Conservation (phyloP, 2,329 filamentous ascomycete species). For the Neophaeococcomyces mojaviensis region DNA sequence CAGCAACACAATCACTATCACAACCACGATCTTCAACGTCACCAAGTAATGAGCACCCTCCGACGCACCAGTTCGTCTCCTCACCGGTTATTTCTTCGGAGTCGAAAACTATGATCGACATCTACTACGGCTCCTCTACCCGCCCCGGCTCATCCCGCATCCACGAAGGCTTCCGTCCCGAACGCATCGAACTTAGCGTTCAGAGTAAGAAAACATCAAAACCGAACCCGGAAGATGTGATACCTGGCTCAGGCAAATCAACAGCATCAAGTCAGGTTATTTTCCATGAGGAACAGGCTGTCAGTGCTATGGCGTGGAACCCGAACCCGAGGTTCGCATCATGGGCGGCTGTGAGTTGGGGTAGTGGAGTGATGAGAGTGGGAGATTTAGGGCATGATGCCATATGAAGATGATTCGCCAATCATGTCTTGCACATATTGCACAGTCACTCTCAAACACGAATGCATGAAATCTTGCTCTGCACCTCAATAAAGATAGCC, state of each 20-base stretch:
- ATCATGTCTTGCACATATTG: too few species aligned
- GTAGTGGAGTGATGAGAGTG: conserved; percentile 58
- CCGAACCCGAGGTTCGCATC: conserved; percentile 58
- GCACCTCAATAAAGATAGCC: too few species aligned
- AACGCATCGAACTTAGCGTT: conserved; percentile 29
- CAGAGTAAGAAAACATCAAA: conserved; percentile 27
- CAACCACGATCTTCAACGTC: neutral
- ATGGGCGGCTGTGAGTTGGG: conserved; percentile 61
- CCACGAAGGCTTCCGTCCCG: conserved; percentile 37
- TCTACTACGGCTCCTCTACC: conserved; percentile 17
- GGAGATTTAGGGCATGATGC: conserved; percentile 51
- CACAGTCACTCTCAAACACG: too few species aligned
- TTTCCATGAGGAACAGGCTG: conserved; percentile 55
- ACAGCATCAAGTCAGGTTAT: conserved; percentile 33
- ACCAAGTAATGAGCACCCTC: neutral
- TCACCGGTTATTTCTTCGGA: neutral
- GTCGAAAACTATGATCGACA: conserved; percentile 5
- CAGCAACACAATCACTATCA: conserved; percentile 30
- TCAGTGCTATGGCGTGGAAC: conserved; percentile 61
- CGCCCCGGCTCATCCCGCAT: conserved; percentile 35
- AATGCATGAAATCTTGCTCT: too few species aligned
- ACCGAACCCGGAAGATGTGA: conserved; percentile 15
- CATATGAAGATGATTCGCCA: neutral
- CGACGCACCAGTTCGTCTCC: neutral
- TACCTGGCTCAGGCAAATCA: too few species aligned